Evolutionary conservation across 106 monocot species (phyloP).

Genomic region (Dioscorea dumetorum): DNA sequence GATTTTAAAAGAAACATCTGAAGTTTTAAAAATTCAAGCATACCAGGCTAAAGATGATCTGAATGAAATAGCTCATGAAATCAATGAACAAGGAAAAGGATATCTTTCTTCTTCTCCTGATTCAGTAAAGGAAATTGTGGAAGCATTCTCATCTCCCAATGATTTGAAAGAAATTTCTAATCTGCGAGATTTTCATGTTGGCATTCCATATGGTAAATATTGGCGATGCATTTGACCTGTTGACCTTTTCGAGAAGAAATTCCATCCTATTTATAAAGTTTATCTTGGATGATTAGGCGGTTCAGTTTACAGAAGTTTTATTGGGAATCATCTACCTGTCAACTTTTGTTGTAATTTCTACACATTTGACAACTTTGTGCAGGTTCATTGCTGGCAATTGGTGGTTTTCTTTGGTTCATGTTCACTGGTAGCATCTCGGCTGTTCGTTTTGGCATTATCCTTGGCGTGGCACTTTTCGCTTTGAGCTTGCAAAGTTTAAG

Average conservation of each 20-base stretch:
- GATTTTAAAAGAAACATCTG: constrained; percentile 49
- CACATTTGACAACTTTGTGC: not conserved
- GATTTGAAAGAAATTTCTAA: constrained; percentile 43
- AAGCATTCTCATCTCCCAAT: constrained; percentile 35
- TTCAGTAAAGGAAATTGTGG: constrained; percentile 62
- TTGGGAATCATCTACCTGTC: not conserved
- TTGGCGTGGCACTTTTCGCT: constrained; percentile 59
- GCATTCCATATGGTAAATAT: constrained; percentile 81
- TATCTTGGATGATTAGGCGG: not conserved
- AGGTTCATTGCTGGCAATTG: constrained; percentile 62
- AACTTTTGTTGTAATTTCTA: not conserved
- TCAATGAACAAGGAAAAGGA: constrained; percentile 61
- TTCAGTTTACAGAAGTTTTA: not conserved
- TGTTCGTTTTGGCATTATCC: constrained; percentile 84
- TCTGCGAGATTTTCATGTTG: constrained; percentile 67
- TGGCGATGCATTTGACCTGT: not conserved
- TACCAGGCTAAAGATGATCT: constrained; percentile 73
- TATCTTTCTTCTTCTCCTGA: constrained; percentile 72
- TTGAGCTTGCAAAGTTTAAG: constrained; percentile 65
- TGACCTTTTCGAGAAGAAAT: not conserved
- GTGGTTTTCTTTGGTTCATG: constrained; percentile 87
- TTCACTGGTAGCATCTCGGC: constrained; percentile 71
- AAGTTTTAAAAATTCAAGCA: constrained; percentile 70
- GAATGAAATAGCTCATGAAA: constrained; percentile 43
- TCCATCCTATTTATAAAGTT: not conserved